A percentile compares a stretch with the other conserved stretches of the same genome.
These are phyloP conservation scores for Daldinia eschscholtzii DNA, from an alignment of 2,329 filamentous ascomycete genomes.

Conservation along the genomic window DNA sequence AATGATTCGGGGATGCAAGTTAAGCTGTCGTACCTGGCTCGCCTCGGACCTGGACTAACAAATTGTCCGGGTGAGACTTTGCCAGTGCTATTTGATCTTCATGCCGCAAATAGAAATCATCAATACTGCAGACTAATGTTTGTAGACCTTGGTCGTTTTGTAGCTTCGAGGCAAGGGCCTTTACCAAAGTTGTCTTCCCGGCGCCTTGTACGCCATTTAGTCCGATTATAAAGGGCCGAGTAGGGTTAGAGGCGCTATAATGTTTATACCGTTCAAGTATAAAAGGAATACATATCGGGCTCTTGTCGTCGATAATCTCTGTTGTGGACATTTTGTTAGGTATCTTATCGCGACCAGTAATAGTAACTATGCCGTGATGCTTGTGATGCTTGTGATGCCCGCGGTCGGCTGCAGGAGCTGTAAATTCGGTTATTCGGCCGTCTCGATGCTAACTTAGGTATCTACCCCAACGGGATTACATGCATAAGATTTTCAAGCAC, in stretches of 20 bases:
- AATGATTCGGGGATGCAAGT: conserved; percentile 7
- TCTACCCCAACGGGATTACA: conserved; percentile 20
- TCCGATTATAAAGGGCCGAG: conserved; percentile 83
- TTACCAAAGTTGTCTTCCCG: conserved; percentile 90
- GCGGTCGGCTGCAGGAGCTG: conserved; percentile 29
- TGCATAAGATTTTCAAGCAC: conserved; percentile 6
- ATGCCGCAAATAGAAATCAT: conserved; percentile 89
- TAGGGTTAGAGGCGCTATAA: conserved; percentile 51
- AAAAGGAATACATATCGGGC: conserved; percentile 42
- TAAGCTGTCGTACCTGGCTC: conserved; percentile 72
- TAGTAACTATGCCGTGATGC: too few species aligned
- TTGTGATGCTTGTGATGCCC: conserved; percentile 41
- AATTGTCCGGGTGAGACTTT: conserved; percentile 74
- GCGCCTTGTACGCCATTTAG: conserved; percentile 93
- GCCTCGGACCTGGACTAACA: conserved; percentile 82
- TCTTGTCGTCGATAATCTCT: conserved; percentile 41
- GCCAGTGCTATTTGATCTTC: conserved; percentile 75
- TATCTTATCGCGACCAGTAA: neutral
- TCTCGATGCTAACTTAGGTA: neutral
- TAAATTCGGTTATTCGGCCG: conserved; percentile 31
- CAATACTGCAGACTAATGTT: conserved; percentile 82
- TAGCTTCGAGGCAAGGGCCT: conserved; percentile 72
- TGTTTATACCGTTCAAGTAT: conserved; percentile 65
- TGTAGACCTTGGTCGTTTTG: conserved; percentile 67
- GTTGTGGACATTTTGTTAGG: conserved; percentile 23